Evolutionary conservation across 352 stramenopile species (phyloP).

Genomic region (Halophytophthora batemanensis): DNA sequence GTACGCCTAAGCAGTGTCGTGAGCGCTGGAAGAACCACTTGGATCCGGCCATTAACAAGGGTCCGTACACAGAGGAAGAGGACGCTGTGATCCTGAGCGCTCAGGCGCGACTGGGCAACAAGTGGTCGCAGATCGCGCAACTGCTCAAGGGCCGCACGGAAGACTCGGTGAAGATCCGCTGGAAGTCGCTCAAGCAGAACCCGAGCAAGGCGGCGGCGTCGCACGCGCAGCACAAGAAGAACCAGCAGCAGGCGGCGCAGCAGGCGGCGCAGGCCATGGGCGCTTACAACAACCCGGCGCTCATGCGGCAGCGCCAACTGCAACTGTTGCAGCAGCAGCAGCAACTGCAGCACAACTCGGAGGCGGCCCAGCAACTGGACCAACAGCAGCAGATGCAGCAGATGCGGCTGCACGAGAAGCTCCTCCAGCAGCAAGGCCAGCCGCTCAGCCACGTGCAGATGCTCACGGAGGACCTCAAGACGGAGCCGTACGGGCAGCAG

Average conservation of each 20-base stretch:
- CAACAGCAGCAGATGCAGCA: slow-evolving; percentile 76
- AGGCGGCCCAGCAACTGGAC: slow-evolving; percentile 62
- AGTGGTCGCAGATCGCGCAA: slow-evolving; percentile 96
- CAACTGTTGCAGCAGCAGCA: slow-evolving; percentile 75
- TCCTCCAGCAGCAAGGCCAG: slow-evolving; percentile 58
- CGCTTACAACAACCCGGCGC: slow-evolving; percentile 50
- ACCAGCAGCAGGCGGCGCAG: slow-evolving; percentile 55
- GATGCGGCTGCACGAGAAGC: slow-evolving; percentile 61
- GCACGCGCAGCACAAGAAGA: slow-evolving; percentile 77
- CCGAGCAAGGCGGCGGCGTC: slow-evolving; percentile 71
- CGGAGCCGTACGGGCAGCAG: slow-evolving; percentile 30
- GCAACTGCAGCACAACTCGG: slow-evolving; percentile 55
- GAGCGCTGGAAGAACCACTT: slow-evolving; percentile 91
- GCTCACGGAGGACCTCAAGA: slow-evolving; percentile 36
- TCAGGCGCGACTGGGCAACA: slow-evolving; percentile 92
- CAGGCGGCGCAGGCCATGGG: slow-evolving; percentile 31
- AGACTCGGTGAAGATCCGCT: slow-evolving; percentile 94
- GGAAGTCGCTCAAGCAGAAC: slow-evolving; percentile 88
- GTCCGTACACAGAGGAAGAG: slow-evolving; percentile 93
- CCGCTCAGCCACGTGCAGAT: slow-evolving; percentile 42
- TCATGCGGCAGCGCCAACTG: slow-evolving; percentile 67
- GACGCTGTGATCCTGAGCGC: slow-evolving; percentile 91
- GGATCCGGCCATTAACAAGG: slow-evolving; percentile 92
- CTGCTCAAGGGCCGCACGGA: slow-evolving; percentile 88
- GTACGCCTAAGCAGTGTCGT: slow-evolving; percentile 90